Base-by-base conservation (phyloP, 1,284 basidiomycete species). In the Vanrija sp. region DNA sequence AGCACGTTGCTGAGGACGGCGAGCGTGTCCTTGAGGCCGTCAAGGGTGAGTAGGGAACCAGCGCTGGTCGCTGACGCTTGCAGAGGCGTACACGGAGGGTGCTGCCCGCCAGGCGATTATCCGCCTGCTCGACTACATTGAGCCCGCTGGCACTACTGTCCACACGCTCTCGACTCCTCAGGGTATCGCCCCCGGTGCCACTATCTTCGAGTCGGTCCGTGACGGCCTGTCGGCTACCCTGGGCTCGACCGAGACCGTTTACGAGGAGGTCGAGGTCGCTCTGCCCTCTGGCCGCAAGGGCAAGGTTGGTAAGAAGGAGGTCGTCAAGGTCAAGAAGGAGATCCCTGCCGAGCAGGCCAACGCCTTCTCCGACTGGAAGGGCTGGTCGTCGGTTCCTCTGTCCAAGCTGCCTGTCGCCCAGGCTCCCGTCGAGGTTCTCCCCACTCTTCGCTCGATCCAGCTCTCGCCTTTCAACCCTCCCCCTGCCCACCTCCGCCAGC, bases 401-500 rank as follows among this genome's bases (percentile, higher is more conserved):
- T 63, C 71, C 28, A 65, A 71, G 50, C 58, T 74, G 8, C 69
- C 73, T 19, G 68, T 78, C 28, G 56, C 76, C 26, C 75, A 78
- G 38, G 57, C 65, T 6, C 62, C 69, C 34, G 60, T 65, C 56
- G 76, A 67, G 63, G 73, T 63, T 23, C 64, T 60, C 65, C 69
- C 75, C 1, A 71, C 69, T 51, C 56, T 83, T 42, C 77, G 76
- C 57, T 69, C 76, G n/a, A 73, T 83, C 57, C 73, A 78, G 57
- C 67, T 83, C 49, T 80, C 81, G 25, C 77, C 78, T n/a, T 83
- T 82, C 81, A 82, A 81, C 68, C 82, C 82, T 23, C 81, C 81
- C 26, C 80, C 82, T 7, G 80, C 81, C 23, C 79, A 82, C 60
- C 72, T 77, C 38, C 79, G 79, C 43, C 77, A 82, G 57, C 71